phyloP scores from a whole-genome alignment of 208 protist species.

The Porcisia hertigi region DNA sequence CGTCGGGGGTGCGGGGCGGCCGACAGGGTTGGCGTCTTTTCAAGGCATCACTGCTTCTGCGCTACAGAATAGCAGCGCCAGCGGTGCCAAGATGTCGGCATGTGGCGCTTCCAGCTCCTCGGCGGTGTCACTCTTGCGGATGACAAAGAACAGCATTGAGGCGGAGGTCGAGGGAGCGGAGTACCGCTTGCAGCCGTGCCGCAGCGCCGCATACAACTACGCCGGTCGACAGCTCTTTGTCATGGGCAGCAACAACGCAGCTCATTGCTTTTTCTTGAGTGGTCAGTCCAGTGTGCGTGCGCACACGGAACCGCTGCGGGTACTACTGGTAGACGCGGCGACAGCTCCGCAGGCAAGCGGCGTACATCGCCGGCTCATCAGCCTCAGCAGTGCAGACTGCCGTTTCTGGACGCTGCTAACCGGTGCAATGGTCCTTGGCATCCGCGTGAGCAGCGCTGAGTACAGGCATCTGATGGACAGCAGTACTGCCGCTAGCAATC shows the following conservation, averaged over 20 bases:
- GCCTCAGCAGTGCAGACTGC: constrained; percentile 56
- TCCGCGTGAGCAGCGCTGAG: constrained; percentile 66
- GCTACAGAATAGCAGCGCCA: background rate
- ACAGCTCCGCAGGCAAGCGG: background rate
- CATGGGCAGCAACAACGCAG: constrained; percentile 65
- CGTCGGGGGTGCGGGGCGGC: constrained; percentile 6
- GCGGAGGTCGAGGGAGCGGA: constrained; percentile 34
- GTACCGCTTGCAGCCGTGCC: constrained; percentile 41
- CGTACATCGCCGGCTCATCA: constrained; percentile 46
- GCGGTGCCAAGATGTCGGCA: background rate
- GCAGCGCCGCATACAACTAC: constrained; percentile 65
- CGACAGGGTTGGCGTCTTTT: background rate
- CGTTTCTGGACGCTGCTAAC: constrained; percentile 56
- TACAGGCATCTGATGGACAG: constrained; percentile 47
- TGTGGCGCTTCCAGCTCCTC: background rate
- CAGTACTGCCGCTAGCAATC: constrained; percentile 24
- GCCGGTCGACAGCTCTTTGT: constrained; percentile 58
- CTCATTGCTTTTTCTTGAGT: constrained; percentile 68
- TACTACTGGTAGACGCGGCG: constrained; percentile 41
- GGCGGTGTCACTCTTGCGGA: constrained; percentile 21
- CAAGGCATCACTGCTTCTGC: background rate
- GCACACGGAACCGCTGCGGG: constrained; percentile 51
- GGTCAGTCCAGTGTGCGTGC: constrained; percentile 50
- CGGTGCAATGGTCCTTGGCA: constrained; percentile 58
- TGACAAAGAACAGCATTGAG: constrained; percentile 41